Evolutionary conservation across 305 asterid species (phyloP), one percentile per base, ranked within the genome.

Genomic region (Solanum hybrid): DNA sequence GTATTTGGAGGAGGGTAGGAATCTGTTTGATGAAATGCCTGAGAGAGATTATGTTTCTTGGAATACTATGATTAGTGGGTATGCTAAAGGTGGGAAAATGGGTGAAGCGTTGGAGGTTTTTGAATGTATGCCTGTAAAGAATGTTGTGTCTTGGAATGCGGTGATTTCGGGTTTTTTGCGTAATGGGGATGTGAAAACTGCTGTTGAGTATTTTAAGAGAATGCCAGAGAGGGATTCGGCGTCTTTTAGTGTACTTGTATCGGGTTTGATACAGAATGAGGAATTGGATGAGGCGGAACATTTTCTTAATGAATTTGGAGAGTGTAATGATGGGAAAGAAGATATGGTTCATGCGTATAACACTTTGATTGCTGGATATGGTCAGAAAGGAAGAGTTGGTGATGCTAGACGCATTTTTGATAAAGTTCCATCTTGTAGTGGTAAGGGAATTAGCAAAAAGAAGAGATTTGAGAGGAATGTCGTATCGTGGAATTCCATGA

Each of bases 21-120:
- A 89, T 69, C 89, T 97, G 93, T 97, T 95, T 76, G 96, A 94
- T 89, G 87, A 90, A 90, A 97, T 96, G 98, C 96, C 95, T 37
- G 89, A 87, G 40, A 85, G 32, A 32, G 97, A 95, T 88, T 89
- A 91, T 36, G 86, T 94, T 89, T 93, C 99, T 14, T 96, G 98
- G 98, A 97, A 96, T 90, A 94, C 99, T 26, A 93, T 96, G 98
- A 95, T 96, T 45, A 94, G 96, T 88, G 99, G 98, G 91, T 97
- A 93, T 56, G 98, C 98, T 4, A 95, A 94, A 93, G 88, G 89
- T 88, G 95, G 96, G n/a, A 89, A 89, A 88, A 93, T 95, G 92
- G 94, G 91, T 71, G 98, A 94, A 88, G 98, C 99, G 10, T 85
- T 92, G 91, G 89, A 42, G 92, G 75, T 96, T 86, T 97, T 97